Percentiles rank a stretch among this genome's conserved stretches.
Conservation (phyloP, 257 asterid species). For the Primulina huaijiensis region DNA sequence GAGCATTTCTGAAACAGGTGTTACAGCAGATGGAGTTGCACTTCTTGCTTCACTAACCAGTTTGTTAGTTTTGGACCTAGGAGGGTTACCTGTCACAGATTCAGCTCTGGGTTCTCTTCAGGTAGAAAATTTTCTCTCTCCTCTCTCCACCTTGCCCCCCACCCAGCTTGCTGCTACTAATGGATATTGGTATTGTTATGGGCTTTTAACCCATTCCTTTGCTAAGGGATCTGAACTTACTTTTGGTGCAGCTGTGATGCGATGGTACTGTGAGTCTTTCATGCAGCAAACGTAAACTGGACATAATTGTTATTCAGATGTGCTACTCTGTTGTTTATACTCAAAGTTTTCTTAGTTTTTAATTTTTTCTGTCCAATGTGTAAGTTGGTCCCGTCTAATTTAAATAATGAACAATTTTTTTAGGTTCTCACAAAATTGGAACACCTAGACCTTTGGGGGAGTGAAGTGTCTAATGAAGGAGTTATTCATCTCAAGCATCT, state of each 20-base stretch:
- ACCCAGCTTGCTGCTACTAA: conserved; percentile 17
- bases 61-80: conserved; percentile 66
- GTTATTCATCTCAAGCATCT: conserved; percentile 51
- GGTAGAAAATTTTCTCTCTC: conserved; percentile 37
- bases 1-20: conserved; percentile 79
- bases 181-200: conserved; percentile 1
- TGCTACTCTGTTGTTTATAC: conserved; percentile 10
- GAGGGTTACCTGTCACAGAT: conserved; percentile 81
- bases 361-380: conserved; percentile 11
- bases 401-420: conserved; percentile 16
- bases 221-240: conserved; percentile 8
- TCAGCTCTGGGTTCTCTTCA: conserved; percentile 65
- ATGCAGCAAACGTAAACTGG: neutral
- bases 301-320: neutral
- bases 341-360: neutral
- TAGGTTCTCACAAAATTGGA: conserved; percentile 69
- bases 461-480: conserved; percentile 61
- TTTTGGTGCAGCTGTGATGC: neutral
- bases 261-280: conserved; percentile 8
- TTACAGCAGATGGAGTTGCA: conserved; percentile 60
- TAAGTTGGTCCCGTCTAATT: conserved; percentile 13
- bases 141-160: neutral
- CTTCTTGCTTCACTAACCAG: conserved; percentile 60
- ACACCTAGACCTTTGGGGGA: conserved; percentile 87
- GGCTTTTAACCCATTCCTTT: neutral